Evolutionary conservation across 2,329 filamentous ascomycete species (phyloP).

Genomic region (Sporothrix variecibatus): DNA sequence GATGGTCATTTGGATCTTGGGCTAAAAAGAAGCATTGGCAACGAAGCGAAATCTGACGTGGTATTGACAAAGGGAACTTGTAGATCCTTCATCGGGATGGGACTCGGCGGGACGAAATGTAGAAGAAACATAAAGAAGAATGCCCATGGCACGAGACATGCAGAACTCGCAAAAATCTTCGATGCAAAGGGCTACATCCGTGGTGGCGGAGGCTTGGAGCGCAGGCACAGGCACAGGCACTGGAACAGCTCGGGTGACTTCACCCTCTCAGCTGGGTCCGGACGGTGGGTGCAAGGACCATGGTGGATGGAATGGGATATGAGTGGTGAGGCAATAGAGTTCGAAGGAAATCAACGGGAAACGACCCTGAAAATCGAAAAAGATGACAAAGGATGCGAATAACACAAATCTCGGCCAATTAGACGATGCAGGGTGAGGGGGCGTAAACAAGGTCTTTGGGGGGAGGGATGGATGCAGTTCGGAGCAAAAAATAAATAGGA

Average conservation of each 20-base stretch:
- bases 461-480: background rate
- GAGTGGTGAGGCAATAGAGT: background rate
- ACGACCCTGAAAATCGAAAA: background rate
- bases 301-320: background rate
- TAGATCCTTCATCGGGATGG: background rate
- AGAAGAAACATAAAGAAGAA: background rate
- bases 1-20: background rate
- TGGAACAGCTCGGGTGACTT: background rate
- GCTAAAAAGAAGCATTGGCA: background rate
- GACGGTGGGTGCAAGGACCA: background rate
- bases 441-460: background rate
- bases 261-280: background rate
- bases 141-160: background rate
- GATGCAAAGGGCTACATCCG: background rate
- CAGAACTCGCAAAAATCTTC: background rate
- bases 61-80: background rate
- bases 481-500: background rate
- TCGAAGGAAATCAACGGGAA: background rate
- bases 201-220: background rate
- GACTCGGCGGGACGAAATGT: background rate
- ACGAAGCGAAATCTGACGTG: background rate
- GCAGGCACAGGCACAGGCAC: background rate
- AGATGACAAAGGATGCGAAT: background rate
- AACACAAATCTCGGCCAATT: constrained; percentile 8
- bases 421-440: background rate